Evolutionary conservation across 257 asterid species (phyloP), one percentile per base, ranked within the genome.

Genomic region (Lantana camara): DNA sequence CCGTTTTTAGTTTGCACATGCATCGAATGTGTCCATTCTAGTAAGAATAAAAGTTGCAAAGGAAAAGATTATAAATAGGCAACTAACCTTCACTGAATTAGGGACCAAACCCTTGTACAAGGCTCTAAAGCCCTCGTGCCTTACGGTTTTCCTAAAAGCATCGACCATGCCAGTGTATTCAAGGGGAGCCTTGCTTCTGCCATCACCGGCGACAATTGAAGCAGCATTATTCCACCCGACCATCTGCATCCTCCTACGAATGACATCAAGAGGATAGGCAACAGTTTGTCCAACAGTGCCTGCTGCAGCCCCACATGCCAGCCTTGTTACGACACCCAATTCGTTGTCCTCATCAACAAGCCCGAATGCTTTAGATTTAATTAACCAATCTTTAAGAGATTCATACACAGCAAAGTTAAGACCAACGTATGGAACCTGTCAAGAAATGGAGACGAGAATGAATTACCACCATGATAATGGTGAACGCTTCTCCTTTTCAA

Each of bases 221-320:
- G 95, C 71, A 64, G 95, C 98, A 60, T 89, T 76, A 59, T 64
- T 91, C 98, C 98, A 89, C 15, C 98, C 98, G 63, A 86, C 96
- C 98, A 91, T 91, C 85, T 91, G 98, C 98, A 91, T 91, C 76
- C 98, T 88, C 78, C 98, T 78, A 70, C 98, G 96, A 47, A 91
- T 82, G 57, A 91, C 96, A 72, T 91, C 98, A 46, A 91, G 94
- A 48, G 98, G 98, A 75, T 91, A 91, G n/a, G 98, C 98, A 73
- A 91, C 90, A 53, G 96, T 91, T 84, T 91, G 98, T 41, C 98
- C 98, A 54, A 91, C 83, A 23, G 98, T 91, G 60, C 98, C 98
- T 49, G 98, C 98, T 24, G 80, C 95, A 34, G 98, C 98, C 44
- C 98, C 98, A 75, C 98, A 91, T 48, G 86, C 92, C 70, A 91